These are phyloP conservation scores for Teunomyces funiuensis DNA, from an alignment of 805 yeast species.

Conservation along the genomic window DNA sequence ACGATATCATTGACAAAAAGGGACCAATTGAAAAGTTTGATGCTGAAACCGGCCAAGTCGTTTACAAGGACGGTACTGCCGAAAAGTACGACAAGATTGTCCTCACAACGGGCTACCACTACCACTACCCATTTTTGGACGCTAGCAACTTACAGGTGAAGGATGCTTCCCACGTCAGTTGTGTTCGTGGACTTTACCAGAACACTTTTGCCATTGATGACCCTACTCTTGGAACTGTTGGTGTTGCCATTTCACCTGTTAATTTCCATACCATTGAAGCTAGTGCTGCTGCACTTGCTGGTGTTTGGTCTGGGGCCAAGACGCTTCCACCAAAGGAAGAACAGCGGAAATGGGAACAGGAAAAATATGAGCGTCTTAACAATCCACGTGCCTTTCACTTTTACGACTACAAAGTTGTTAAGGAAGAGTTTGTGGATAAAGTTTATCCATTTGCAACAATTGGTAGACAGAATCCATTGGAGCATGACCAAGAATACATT, in stretches of 20 bases:
- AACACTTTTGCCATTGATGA: conserved; percentile 42
- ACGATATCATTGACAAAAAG: conserved; percentile 40
- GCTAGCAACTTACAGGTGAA: not conserved
- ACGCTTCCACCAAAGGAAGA: conserved; percentile 40
- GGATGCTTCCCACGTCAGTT: not conserved
- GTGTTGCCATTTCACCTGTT: conserved; percentile 42
- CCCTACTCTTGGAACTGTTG: conserved; percentile 43
- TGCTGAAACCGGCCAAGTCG: conserved; percentile 26
- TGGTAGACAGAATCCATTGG: conserved; percentile 9
- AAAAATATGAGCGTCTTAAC: conserved; percentile 14
- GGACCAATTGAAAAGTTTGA: conserved; percentile 44
- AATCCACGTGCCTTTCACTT: conserved; percentile 27
- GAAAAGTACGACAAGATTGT: conserved; percentile 1
- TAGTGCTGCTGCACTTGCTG: conserved; percentile 55
- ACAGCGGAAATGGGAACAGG: conserved; percentile 34
- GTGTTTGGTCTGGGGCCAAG: conserved; percentile 50
- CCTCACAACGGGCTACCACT: conserved; percentile 42
- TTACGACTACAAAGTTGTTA: conserved; percentile 23
- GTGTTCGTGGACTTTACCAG: conserved; percentile 9
- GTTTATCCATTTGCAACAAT: conserved; percentile 4
- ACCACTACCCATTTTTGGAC: conserved; percentile 34
- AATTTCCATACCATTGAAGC: conserved; percentile 52
- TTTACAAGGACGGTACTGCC: conserved; percentile 21
- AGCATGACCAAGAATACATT: not conserved
- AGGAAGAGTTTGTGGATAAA: conserved; percentile 1